Evolutionary conservation across 2,329 filamentous ascomycete species (phyloP).

Genomic region (Arthrobotrys megalospora): DNA sequence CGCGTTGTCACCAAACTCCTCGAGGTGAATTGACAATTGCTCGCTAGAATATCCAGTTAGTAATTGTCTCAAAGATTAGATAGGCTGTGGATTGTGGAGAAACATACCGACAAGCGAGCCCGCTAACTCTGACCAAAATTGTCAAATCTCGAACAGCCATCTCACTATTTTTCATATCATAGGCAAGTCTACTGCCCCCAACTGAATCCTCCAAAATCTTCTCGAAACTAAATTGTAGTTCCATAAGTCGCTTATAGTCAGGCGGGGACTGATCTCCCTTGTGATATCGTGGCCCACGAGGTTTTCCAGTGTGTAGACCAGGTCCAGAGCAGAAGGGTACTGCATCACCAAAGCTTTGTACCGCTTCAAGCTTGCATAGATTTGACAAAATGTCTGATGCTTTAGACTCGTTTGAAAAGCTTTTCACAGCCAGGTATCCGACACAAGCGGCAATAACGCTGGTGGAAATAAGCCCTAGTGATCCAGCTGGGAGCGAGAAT

Average conservation of each 20-base stretch:
- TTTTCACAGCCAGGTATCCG: slow-evolving; percentile 28
- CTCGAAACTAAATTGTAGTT: slow-evolving; percentile 82
- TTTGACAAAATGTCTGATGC: slow-evolving; percentile 32
- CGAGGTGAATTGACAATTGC: slow-evolving; percentile 82
- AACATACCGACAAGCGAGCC: slow-evolving; percentile 60
- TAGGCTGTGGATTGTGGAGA: background rate
- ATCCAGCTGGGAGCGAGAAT: slow-evolving; percentile 1
- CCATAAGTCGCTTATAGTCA: slow-evolving; percentile 72
- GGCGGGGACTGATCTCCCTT: slow-evolving; percentile 55
- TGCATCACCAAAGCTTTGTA: slow-evolving; percentile 47
- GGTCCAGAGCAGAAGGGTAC: slow-evolving; percentile 39
- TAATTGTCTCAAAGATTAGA: background rate
- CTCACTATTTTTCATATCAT: slow-evolving; percentile 85
- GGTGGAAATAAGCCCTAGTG: slow-evolving; percentile 17
- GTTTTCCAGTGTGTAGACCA: background rate
- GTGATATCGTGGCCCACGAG: slow-evolving; percentile 40
- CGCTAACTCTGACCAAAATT: slow-evolving; percentile 76
- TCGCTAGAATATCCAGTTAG: slow-evolving; percentile 68
- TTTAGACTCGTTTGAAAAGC: slow-evolving; percentile 28
- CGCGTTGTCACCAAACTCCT: slow-evolving; percentile 80
- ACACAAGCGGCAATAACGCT: slow-evolving; percentile 31
- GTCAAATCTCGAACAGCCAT: slow-evolving; percentile 81
- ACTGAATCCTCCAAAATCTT: slow-evolving; percentile 79
- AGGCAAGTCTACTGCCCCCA: slow-evolving; percentile 77
- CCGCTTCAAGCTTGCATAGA: slow-evolving; percentile 42